Evolutionary conservation across 306 rosid genomes (phyloP).

Genomic region (Potentilla sterilis): DNA sequence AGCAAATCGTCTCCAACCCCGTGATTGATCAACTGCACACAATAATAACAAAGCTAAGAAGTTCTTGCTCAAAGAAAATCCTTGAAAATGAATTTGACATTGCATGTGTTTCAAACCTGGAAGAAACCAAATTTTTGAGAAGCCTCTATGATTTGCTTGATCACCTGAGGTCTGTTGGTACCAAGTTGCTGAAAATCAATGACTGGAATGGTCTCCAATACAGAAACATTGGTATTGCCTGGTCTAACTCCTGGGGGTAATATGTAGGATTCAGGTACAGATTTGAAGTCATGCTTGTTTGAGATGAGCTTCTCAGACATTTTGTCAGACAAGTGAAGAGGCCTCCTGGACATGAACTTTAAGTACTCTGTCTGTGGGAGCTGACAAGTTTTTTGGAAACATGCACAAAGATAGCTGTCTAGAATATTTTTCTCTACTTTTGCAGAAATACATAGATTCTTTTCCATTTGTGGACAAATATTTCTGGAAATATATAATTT

Average conservation of each 20-base stretch:
- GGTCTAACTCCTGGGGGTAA: conserved; percentile 12
- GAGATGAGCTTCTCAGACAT: conserved; percentile 28
- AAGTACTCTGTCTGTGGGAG: no score
- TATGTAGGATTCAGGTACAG: conserved; percentile 18
- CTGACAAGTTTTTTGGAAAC: no score
- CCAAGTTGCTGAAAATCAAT: conserved; percentile 3
- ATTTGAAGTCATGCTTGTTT: not conserved
- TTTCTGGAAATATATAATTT: no score
- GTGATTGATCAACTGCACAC: conserved; percentile 18
- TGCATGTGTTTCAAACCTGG: not conserved
- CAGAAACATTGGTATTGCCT: not conserved
- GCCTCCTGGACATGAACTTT: no score
- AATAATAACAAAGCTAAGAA: not conserved
- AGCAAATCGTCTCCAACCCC: conserved; percentile 6
- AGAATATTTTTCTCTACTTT: no score
- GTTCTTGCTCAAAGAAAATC: not conserved
- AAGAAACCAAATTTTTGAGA: conserved; percentile 20
- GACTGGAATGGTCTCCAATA: not conserved
- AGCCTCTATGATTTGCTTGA: conserved; percentile 16
- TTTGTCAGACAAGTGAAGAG: not conserved
- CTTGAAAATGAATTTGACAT: no score
- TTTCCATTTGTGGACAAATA: no score
- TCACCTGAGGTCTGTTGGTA: not conserved
- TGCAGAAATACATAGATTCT: no score
- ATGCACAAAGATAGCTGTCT: no score